These are phyloP conservation scores for Aspergillus niger DNA, from an alignment of 2,329 filamentous ascomycete genomes.

Conservation along the genomic window DNA sequence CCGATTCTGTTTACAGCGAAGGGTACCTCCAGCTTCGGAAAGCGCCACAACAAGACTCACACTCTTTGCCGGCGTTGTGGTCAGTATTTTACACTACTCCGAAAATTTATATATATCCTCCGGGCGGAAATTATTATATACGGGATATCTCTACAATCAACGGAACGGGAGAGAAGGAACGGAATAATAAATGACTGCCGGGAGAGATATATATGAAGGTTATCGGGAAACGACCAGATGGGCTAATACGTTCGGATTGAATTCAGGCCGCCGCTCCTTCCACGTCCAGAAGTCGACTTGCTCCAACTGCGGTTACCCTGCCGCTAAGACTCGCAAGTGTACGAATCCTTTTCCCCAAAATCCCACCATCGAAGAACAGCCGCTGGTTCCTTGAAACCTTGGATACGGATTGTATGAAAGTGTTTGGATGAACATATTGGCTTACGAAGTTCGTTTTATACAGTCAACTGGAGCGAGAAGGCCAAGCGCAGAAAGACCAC, in stretches of 20 bases:
- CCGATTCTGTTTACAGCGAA: conserved; percentile 56
- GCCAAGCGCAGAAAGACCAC: conserved; percentile 99
- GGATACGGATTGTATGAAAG: background rate
- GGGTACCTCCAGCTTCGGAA: conserved; percentile 72
- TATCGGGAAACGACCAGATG: conserved; percentile 12
- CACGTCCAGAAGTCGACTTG: conserved; percentile 99
- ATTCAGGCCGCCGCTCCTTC: conserved; percentile 85
- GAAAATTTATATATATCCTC: conserved; percentile 12
- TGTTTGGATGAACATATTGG: conserved; percentile 18
- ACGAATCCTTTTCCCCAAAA: conserved; percentile 51
- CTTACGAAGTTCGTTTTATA: conserved; percentile 34
- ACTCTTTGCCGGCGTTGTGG: conserved; percentile 97
- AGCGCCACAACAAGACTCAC: conserved; percentile 98
- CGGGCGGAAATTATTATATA: conserved; percentile 19
- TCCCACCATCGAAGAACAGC: background rate
- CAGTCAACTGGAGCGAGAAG: conserved; percentile 99
- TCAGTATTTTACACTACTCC: conserved; percentile 57
- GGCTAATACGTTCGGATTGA: conserved; percentile 33
- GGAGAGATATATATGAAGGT: background rate
- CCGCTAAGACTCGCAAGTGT: conserved; percentile 98
- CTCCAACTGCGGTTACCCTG: conserved; percentile 91
- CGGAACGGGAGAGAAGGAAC: conserved; percentile 10
- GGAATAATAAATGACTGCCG: conserved; percentile 8
- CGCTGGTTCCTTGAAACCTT: background rate
- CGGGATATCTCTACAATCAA: conserved; percentile 1